phyloP scores from a whole-genome alignment of 768 basidiomycete genomes.

The Boletus subcaerulescens region DNA sequence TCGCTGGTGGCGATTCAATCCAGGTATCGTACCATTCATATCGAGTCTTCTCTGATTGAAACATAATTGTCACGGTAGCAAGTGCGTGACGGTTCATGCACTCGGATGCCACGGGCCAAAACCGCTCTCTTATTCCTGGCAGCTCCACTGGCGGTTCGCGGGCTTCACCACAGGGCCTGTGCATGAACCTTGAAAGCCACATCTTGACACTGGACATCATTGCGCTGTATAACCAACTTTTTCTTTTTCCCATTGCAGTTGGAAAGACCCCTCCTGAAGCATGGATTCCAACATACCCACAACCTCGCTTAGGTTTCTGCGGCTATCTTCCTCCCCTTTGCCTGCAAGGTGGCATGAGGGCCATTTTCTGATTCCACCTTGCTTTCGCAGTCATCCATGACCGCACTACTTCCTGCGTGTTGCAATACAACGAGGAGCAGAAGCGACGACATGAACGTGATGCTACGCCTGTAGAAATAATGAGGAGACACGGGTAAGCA shows the following conservation, averaged over 20 bases:
- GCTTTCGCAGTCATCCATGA: constrained; percentile 20
- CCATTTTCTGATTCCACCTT: constrained; percentile 19
- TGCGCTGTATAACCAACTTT: constrained; percentile 2
- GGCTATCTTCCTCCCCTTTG: constrained; percentile 22
- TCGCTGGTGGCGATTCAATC: constrained; percentile 6
- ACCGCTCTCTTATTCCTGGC: not conserved
- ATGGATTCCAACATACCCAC: constrained; percentile 18
- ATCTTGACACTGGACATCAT: constrained; percentile 5
- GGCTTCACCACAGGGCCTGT: constrained; percentile 3
- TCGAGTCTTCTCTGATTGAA: constrained; percentile 15
- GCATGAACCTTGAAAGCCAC: constrained; percentile 10
- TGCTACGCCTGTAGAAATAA: constrained; percentile 24
- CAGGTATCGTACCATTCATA: constrained; percentile 18
- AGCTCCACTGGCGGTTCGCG: constrained; percentile 1
- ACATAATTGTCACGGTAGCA: constrained; percentile 14
- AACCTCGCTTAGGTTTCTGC: constrained; percentile 28
- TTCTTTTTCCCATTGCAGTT: constrained; percentile 6
- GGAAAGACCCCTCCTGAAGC: constrained; percentile 18
- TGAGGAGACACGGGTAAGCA: constrained; percentile 23
- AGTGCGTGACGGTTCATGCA: constrained; percentile 10
- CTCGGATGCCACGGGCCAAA: constrained; percentile 6
- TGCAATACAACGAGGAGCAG: constrained; percentile 21
- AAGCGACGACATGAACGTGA: constrained; percentile 29
- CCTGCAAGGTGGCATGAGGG: constrained; percentile 28
- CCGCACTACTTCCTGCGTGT: constrained; percentile 24